Base-by-base conservation (phyloP, 352 stramenopile species). In the Phytophthora cryptogea region DNA sequence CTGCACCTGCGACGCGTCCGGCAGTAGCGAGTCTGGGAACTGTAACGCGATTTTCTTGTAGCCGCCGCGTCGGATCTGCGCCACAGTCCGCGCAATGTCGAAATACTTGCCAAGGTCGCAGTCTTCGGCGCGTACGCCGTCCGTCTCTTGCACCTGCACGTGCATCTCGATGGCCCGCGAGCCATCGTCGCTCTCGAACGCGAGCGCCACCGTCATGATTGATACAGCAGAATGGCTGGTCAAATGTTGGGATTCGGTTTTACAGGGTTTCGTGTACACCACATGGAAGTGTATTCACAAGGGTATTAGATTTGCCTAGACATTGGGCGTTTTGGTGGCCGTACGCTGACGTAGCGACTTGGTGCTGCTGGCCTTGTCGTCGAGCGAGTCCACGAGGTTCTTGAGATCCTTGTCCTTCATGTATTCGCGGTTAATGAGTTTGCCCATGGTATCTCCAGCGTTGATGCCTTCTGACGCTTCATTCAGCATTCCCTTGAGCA, bases 21-120 rank as follows among this genome's bases (percentile, higher is more conserved):
- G 63, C 28, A 99, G 68, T 20, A 98, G 69, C 48, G 95, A 95
- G 74, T 98, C 94, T 4, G 96, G 95, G 72, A 99, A 98, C 78
- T 99, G 96, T 30, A 99, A 78, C 43, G 94, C 96, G 33, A 99
- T 81, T 62, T 74, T 81, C 41, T 61, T 66, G 63, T 75, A 97
- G 11, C 68, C 74, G n/a, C 90, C 72, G 6, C 41, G 27, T 23
- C 55, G 66, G 46, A 95, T 80, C 74, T 87, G 78, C 62, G 59
- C 66, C 33, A 80, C 67, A n/a, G 78, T 93, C 50, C 76, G 76
- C 27, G 52, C 51, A 31, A 91, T 69, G 36, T 89, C 80, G 68
- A 89, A 95, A 72, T 82, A 95, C 42, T 65, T 53, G 5, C 16
- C 41, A 2, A 94, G 54, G 30, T 70, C 68, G 32, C 66, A 74